phyloP scores from a whole-genome alignment of 1,284 basidiomycete genomes.

The Heterobasidion parviporum region DNA sequence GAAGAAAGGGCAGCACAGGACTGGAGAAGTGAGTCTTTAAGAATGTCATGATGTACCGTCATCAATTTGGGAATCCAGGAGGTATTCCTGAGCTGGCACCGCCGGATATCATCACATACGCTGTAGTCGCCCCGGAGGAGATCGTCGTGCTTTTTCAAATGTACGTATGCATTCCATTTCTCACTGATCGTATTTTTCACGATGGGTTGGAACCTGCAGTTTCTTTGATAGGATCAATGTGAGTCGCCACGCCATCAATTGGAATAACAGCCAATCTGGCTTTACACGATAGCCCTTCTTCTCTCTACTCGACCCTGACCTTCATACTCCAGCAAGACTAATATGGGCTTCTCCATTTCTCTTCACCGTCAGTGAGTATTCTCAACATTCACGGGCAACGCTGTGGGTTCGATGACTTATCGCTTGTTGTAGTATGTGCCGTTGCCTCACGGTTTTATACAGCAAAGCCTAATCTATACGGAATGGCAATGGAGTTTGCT shows the following conservation, averaged over 20 bases:
- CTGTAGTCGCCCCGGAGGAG: slow-evolving; percentile 42
- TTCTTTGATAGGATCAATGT: slow-evolving; percentile 50
- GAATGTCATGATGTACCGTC: not conserved
- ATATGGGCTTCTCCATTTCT: slow-evolving; percentile 46
- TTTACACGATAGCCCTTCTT: slow-evolving; percentile 36
- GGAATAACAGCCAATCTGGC: not conserved
- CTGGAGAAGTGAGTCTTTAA: not conserved
- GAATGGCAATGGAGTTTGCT: slow-evolving; percentile 43
- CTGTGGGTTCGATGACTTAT: not conserved
- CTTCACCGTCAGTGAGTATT: slow-evolving; percentile 49
- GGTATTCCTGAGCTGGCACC: slow-evolving; percentile 1
- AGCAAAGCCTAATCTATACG: slow-evolving; percentile 33
- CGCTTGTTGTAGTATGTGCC: slow-evolving; percentile 34
- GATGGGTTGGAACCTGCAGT: slow-evolving; percentile 19
- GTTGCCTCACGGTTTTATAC: slow-evolving; percentile 41
- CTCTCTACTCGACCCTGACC: slow-evolving; percentile 41
- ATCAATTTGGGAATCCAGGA: not conserved
- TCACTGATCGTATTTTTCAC: not conserved
- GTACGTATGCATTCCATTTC: slow-evolving; percentile 23
- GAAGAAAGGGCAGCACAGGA: not conserved
- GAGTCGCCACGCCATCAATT: slow-evolving; percentile 12
- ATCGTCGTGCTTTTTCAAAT: slow-evolving; percentile 52
- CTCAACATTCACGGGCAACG: not conserved
- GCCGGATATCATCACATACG: slow-evolving; percentile 35
- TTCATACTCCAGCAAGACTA: slow-evolving; percentile 44